Conservation (phyloP, 352 stramenopile genomes). For the Pythium biforme region DNA sequence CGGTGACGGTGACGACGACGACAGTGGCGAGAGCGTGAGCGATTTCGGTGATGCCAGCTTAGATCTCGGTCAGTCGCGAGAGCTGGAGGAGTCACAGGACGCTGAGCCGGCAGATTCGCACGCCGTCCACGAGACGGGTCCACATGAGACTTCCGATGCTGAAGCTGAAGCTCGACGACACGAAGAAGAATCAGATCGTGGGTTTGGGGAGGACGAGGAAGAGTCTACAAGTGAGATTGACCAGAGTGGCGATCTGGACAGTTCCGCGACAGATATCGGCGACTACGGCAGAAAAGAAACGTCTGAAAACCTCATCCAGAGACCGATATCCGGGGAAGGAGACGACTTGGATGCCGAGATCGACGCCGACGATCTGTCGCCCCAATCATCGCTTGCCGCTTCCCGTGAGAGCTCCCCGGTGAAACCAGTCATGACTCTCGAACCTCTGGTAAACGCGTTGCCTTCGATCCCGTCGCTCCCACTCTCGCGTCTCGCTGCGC, state of each 20-base stretch:
- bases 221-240: background rate
- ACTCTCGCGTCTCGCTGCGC: slow-evolving; percentile 1
- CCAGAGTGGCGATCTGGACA: background rate
- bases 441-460: background rate
- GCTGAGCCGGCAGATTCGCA: background rate
- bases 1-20: background rate
- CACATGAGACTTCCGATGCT: no score
- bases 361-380: background rate
- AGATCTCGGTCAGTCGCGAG: background rate
- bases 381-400: background rate
- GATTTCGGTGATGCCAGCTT: background rate
- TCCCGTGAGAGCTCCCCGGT: background rate
- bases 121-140: background rate
- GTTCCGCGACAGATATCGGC: background rate
- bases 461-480: background rate
- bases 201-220: background rate
- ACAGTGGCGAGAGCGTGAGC: background rate
- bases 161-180: background rate
- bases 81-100: background rate
- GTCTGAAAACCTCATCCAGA: no score
- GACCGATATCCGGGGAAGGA: background rate
- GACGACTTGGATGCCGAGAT: background rate
- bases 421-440: background rate
- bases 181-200: background rate
- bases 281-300: background rate